phyloP scores from a whole-genome alignment of 495 filamentous ascomycete species.

The Aspergillus sclerotioniger region DNA sequence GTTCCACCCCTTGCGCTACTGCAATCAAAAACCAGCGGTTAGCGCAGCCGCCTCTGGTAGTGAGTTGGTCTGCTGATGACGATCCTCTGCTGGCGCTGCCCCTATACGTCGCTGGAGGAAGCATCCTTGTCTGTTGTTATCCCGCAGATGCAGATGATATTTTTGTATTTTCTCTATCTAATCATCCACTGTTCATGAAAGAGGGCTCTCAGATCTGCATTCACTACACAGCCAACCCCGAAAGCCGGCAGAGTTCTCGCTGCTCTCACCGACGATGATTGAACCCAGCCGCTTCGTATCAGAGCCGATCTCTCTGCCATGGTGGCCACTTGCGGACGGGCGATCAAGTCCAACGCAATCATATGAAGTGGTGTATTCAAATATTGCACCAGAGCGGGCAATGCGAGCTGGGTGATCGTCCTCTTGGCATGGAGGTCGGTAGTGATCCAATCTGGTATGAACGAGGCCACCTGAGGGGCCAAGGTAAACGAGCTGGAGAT shows the following conservation, averaged over 20 bases:
- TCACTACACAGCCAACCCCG: constrained; percentile 32
- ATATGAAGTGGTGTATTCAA: constrained; percentile 37
- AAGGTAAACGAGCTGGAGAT: constrained; percentile 41
- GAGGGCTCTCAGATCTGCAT: constrained; percentile 27
- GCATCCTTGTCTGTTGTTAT: no score
- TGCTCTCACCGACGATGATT: constrained; percentile 29
- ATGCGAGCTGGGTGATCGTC: constrained; percentile 32
- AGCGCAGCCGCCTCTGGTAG: background rate
- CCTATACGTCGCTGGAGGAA: no score
- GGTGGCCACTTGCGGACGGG: constrained; percentile 23
- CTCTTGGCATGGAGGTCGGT: constrained; percentile 27
- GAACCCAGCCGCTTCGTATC: constrained; percentile 25
- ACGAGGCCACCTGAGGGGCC: constrained; percentile 21
- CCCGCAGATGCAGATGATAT: no score
- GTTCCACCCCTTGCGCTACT: background rate
- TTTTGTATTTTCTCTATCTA: background rate
- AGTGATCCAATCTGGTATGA: constrained; percentile 26
- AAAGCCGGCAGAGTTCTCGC: constrained; percentile 39
- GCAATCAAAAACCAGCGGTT: background rate
- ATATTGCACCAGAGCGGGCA: constrained; percentile 34
- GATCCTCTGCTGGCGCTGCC: no score
- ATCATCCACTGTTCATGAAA: constrained; percentile 19
- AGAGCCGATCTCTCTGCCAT: constrained; percentile 23
- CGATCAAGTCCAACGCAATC: constrained; percentile 34
- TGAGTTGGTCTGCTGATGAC: background rate